Evolutionary conservation across 257 asterid genomes (phyloP).

Genomic region (Cordia subcordata): DNA sequence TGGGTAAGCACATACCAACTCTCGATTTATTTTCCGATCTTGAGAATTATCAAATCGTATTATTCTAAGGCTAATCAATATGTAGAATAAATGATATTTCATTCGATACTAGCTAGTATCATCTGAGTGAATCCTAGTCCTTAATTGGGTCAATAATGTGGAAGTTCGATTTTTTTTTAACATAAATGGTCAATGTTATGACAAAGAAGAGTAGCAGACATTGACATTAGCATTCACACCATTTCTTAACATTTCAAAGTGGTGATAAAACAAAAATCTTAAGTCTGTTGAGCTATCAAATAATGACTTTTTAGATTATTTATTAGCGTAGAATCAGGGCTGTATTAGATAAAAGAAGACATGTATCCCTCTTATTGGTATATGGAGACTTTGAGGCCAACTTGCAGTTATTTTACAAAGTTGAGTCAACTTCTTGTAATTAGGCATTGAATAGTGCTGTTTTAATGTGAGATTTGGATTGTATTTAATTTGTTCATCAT

Average conservation of each 20-base stretch:
- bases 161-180: not conserved
- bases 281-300: not conserved
- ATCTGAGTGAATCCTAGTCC: no score
- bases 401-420: conserved; percentile 17
- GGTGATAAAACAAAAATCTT: not conserved
- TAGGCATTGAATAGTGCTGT: conserved; percentile 4
- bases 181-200: not conserved
- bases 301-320: conserved; percentile 4
- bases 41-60: no score
- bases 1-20: no score
- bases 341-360: conserved; percentile 1
- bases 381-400: conserved; percentile 47
- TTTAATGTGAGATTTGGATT: conserved; percentile 24
- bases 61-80: no score
- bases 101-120: no score
- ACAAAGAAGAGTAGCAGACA: not conserved
- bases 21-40: no score
- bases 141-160: not conserved
- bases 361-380: conserved; percentile 15
- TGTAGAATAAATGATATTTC: no score
- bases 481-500: conserved; percentile 10
- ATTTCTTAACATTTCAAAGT: not conserved
- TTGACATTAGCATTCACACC: conserved; percentile 1
- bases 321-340: no score
- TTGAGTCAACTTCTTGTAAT: conserved; percentile 18